Percentiles rank a stretch among this genome's conserved stretches.
Conservation (phyloP, 306 rosid genomes). For the Prunus padus region DNA sequence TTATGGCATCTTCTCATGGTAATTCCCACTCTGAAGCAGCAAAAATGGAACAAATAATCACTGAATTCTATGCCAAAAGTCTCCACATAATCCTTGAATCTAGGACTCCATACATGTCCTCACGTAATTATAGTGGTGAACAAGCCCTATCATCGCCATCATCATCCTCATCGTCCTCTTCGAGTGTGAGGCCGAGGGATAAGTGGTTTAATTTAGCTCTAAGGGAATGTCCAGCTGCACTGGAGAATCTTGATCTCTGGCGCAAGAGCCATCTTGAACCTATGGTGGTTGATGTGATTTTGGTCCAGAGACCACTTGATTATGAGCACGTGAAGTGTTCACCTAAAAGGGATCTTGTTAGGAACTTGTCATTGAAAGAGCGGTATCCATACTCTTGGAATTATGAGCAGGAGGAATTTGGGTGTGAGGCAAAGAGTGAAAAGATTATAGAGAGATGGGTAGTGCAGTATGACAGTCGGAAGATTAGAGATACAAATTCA, state of each 20-base stretch:
- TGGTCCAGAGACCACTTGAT: slow-evolving; percentile 56
- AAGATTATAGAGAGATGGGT: slow-evolving; percentile 88
- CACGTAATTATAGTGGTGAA: slow-evolving; percentile 58
- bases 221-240: slow-evolving; percentile 62
- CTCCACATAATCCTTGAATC: slow-evolving; percentile 80
- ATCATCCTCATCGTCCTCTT: slow-evolving; percentile 66
- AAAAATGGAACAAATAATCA: slow-evolving; percentile 67
- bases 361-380: slow-evolving; percentile 47
- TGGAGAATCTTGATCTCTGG: slow-evolving; percentile 68
- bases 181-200: slow-evolving; percentile 76
- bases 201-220: slow-evolving; percentile 86
- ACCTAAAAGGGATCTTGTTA: slow-evolving; percentile 40
- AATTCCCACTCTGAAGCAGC: slow-evolving; percentile 67
- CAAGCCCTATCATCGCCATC: slow-evolving; percentile 60
- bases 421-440: slow-evolving; percentile 49
- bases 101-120: slow-evolving; percentile 57
- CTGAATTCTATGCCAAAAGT: slow-evolving; percentile 75
- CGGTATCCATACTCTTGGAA: slow-evolving; percentile 37
- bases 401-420: slow-evolving; percentile 53
- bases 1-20: slow-evolving; percentile 62
- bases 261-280: slow-evolving; percentile 64
- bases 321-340: slow-evolving; percentile 45
- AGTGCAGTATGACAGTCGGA: slow-evolving; percentile 63
- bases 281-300: slow-evolving; percentile 70
- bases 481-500: slow-evolving; percentile 45